Percentiles rank a stretch among this genome's conserved stretches.
These are phyloP conservation scores for Exsudoporus floridanus DNA, from an alignment of 1,284 basidiomycete genomes.

Conservation along the genomic window DNA sequence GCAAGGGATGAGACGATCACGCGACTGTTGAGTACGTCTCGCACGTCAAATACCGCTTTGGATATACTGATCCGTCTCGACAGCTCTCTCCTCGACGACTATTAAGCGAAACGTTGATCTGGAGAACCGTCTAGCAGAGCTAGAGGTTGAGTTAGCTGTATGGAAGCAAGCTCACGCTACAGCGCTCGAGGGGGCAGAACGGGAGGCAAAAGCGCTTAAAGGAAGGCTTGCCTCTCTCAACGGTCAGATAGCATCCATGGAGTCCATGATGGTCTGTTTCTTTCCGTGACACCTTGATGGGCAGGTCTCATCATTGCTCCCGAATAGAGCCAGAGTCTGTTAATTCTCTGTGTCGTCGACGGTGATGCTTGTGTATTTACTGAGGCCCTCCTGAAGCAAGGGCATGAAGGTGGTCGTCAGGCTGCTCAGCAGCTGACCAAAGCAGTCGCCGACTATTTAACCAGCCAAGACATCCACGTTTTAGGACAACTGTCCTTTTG, in stretches of 20 bases:
- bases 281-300: background rate
- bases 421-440: slow-evolving; percentile 69
- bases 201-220: slow-evolving; percentile 60
- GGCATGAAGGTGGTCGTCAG: slow-evolving; percentile 62
- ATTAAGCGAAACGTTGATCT: slow-evolving; percentile 62
- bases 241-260: slow-evolving; percentile 55
- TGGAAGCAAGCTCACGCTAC: slow-evolving; percentile 69
- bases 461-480: slow-evolving; percentile 54
- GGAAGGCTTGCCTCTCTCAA: slow-evolving; percentile 61
- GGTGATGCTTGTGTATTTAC: slow-evolving; percentile 70
- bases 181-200: slow-evolving; percentile 56
- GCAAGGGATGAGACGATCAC: slow-evolving; percentile 64
- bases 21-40: slow-evolving; percentile 52
- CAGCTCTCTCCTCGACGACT: slow-evolving; percentile 63
- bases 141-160: slow-evolving; percentile 65
- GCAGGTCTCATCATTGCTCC: slow-evolving; percentile 10
- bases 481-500: slow-evolving; percentile 66
- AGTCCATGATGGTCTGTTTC: slow-evolving; percentile 52
- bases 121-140: slow-evolving; percentile 58
- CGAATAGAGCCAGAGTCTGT: slow-evolving; percentile 54
- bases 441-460: slow-evolving; percentile 61
- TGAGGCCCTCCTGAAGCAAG: slow-evolving; percentile 54
- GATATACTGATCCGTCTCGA: slow-evolving; percentile 11
- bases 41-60: slow-evolving; percentile 1
- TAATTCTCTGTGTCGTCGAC: slow-evolving; percentile 73